These are phyloP conservation scores for Arabidopsis hybrid DNA, from an alignment of 441 rosid species.

Conservation along the genomic window DNA sequence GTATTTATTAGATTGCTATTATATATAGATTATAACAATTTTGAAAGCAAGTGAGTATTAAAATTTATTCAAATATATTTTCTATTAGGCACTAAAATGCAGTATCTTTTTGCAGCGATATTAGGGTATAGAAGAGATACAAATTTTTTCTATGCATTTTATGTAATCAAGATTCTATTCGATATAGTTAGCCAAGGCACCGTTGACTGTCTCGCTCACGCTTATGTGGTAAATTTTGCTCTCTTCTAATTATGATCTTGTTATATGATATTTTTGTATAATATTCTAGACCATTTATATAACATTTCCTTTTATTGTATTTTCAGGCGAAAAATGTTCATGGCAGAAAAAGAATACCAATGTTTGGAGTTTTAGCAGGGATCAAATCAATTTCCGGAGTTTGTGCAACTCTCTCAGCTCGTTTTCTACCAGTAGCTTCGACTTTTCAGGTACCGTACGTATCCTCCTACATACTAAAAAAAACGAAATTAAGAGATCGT, in stretches of 20 bases:
- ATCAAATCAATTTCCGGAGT: slow-evolving; percentile 54
- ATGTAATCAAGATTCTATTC: slow-evolving; percentile 55
- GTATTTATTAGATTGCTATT: too few species aligned
- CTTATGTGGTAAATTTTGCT: slow-evolving; percentile 66
- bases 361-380: slow-evolving; percentile 73
- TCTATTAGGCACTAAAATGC: too few species aligned
- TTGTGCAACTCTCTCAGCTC: slow-evolving; percentile 65
- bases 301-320: too few species aligned
- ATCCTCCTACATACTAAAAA: background rate
- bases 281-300: too few species aligned
- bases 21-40: too few species aligned
- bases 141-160: slow-evolving; percentile 68
- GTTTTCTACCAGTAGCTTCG: slow-evolving; percentile 60
- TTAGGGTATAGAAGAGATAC: slow-evolving; percentile 74
- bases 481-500: background rate
- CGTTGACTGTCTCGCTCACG: slow-evolving; percentile 73
- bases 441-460: slow-evolving; percentile 67
- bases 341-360: slow-evolving; percentile 54
- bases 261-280: background rate
- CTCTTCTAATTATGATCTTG: background rate
- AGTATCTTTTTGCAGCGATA: slow-evolving; percentile 53
- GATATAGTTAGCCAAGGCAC: slow-evolving; percentile 63
- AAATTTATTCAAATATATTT: too few species aligned
- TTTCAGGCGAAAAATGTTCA: slow-evolving; percentile 71
- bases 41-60: too few species aligned